Percentiles rank a stretch among this genome's conserved stretches.
Evolutionary conservation across 169 alveolate species (phyloP).

Genomic region (Plasmodium coatneyi): DNA sequence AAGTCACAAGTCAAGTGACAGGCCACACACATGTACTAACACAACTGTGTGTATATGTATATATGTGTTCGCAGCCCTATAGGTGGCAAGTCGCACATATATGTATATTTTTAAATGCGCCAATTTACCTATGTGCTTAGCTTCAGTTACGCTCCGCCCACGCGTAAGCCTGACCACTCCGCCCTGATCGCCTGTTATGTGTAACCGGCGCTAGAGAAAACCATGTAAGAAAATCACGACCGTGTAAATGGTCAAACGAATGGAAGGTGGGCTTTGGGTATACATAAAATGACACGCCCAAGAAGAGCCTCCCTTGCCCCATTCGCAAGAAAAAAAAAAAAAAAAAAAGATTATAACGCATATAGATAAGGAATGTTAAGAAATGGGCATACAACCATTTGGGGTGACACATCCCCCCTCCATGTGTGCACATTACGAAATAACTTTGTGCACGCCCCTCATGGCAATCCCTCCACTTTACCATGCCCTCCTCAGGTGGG

Average conservation of each 20-base stretch:
- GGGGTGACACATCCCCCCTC: neutral
- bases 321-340: neutral
- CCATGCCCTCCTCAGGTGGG: constrained; percentile 86
- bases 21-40: neutral
- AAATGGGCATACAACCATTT: neutral
- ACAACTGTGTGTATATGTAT: neutral
- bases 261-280: neutral
- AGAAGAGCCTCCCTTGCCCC: neutral
- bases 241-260: neutral
- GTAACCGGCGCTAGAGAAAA: neutral
- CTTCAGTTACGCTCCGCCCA: neutral
- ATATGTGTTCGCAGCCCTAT: neutral
- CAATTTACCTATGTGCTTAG: neutral
- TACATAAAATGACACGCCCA: neutral
- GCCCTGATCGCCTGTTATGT: neutral
- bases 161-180: neutral
- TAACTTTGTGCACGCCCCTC: neutral
- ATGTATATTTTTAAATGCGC: neutral
- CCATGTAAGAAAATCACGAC: neutral
- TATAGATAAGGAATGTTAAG: neutral
- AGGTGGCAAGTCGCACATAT: neutral
- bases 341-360: neutral
- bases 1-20: neutral
- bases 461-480: neutral
- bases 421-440: neutral